Evolutionary conservation across 1,139 yeast species (phyloP), one percentile per base, ranked within the genome.

Genomic region (Protomyces macrosporus): DNA sequence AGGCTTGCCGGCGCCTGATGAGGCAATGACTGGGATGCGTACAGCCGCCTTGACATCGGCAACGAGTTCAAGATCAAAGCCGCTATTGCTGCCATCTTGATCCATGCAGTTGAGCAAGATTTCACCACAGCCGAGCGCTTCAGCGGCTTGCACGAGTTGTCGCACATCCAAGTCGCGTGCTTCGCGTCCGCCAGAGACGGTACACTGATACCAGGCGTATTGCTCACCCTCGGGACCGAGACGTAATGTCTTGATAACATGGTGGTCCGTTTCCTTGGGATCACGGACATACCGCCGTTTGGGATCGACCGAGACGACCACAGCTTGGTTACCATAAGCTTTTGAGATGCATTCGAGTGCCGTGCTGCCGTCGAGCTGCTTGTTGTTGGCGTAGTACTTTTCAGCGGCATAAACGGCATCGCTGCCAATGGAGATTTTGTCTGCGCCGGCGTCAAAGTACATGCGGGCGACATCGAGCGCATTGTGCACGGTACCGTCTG

Each of bases 71-170:
- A 90, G 79, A 71, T 93, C 97, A 73, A 83, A 93, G 0, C 98
- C 98, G 35, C 89, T 83, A 73, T 93, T 93, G 9, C 96, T 84
- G 3, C 98, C 98, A 75, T 93, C 98, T 75, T 89, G 89, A 75
- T 93, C 98, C 68, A 93, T 93, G 71, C 97, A 91, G 74, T 93
- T 93, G 68, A 93, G 79, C 60, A 93, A 78, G 50, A 93, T 84
- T 75, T 93, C 98, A 55, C 98, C 98, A 0, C 98, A 97, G n/a
- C 98, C 98, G 63, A 93, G 79, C 1, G 84, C 88, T 73, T 93
- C 96, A 70, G 95, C 89, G 0, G 97, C 97, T 66, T 79, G 79
- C 55, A 91, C 90, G 48, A 93, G 81, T 75, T 93, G 98, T 70
- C 83, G 83, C 0, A 97, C 98, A 39, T 98, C 98, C 53, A 93